These are phyloP conservation scores for Talaromyces pinophilus DNA, from an alignment of 2,329 filamentous ascomycete genomes.

Conservation along the genomic window DNA sequence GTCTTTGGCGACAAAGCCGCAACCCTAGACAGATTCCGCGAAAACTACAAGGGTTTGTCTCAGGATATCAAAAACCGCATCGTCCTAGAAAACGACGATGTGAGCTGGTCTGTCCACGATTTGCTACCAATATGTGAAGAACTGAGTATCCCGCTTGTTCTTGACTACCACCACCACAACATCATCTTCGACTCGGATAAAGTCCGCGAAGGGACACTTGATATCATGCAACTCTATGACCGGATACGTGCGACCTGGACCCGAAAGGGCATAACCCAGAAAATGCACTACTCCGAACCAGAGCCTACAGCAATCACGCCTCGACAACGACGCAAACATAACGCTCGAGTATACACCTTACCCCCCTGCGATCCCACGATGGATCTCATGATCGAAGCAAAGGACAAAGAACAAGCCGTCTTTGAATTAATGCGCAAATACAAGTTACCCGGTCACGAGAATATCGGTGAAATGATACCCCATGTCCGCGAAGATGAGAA, in stretches of 20 bases:
- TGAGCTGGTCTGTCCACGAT: slow-evolving; percentile 90
- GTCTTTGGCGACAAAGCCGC: slow-evolving; percentile 83
- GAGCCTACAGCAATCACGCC: slow-evolving; percentile 73
- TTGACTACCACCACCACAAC: slow-evolving; percentile 95
- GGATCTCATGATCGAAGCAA: slow-evolving; percentile 99
- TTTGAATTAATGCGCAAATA: slow-evolving; percentile 91
- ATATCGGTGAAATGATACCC: slow-evolving; percentile 74
- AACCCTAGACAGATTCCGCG: slow-evolving; percentile 73
- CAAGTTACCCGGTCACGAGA: slow-evolving; percentile 76
- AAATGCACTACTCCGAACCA: slow-evolving; percentile 95
- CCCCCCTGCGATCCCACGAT: slow-evolving; percentile 80
- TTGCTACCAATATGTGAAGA: slow-evolving; percentile 87
- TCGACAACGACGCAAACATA: slow-evolving; percentile 80
- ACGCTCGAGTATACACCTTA: slow-evolving; percentile 72
- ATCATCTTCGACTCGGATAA: slow-evolving; percentile 76
- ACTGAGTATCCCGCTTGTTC: slow-evolving; percentile 86
- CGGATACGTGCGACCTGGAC: slow-evolving; percentile 83
- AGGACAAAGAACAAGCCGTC: slow-evolving; percentile 95
- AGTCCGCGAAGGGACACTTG: slow-evolving; percentile 78
- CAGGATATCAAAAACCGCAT: slow-evolving; percentile 74
- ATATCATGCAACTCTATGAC: slow-evolving; percentile 73
- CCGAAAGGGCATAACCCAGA: slow-evolving; percentile 80
- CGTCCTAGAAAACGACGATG: slow-evolving; percentile 92
- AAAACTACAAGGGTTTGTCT: slow-evolving; percentile 69
- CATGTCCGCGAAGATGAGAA: slow-evolving; percentile 77